A percentile compares a stretch with the other conserved stretches of the same genome.
These are phyloP conservation scores for Leptodontidium sp. DNA, from an alignment of 2,329 filamentous ascomycete species.

Conservation along the genomic window DNA sequence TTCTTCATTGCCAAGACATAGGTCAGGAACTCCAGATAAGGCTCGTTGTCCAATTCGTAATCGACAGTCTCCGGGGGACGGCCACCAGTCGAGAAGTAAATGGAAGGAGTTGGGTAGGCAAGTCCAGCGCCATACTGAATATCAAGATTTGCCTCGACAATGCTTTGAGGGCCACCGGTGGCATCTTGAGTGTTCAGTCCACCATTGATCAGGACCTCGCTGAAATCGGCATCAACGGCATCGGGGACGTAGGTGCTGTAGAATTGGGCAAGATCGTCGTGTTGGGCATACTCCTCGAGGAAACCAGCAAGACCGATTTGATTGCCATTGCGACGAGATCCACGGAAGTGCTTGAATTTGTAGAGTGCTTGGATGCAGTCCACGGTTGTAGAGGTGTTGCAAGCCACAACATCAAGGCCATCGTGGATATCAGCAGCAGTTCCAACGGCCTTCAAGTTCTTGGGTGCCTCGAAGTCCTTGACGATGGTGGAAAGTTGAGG, in stretches of 20 bases:
- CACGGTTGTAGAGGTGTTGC: slow-evolving; percentile 46
- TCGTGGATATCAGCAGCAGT: slow-evolving; percentile 10
- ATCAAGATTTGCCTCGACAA: slow-evolving; percentile 63
- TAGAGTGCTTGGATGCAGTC: slow-evolving; percentile 46
- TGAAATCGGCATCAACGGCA: slow-evolving; percentile 51
- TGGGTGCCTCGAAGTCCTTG: slow-evolving; percentile 7
- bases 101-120: slow-evolving; percentile 59
- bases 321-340: slow-evolving; percentile 30
- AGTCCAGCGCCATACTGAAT: slow-evolving; percentile 62
- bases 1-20: slow-evolving; percentile 58
- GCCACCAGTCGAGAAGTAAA: slow-evolving; percentile 63
- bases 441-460: background rate
- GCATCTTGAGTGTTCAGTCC: slow-evolving; percentile 49
- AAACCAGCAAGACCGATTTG: slow-evolving; percentile 44
- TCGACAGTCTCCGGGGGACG: slow-evolving; percentile 51
- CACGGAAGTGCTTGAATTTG: slow-evolving; percentile 37
- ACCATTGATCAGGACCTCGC: slow-evolving; percentile 46
- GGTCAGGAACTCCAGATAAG: slow-evolving; percentile 67
- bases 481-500: slow-evolving; percentile 19
- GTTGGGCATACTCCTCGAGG: slow-evolving; percentile 44
- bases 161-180: slow-evolving; percentile 48
- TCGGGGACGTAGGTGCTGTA: slow-evolving; percentile 54
- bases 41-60: slow-evolving; percentile 68
- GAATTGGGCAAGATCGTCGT: slow-evolving; percentile 53
- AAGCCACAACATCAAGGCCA: slow-evolving; percentile 39